Base-by-base conservation (phyloP, 1,284 basidiomycete genomes). In the Trichosporon asahii region DNA sequence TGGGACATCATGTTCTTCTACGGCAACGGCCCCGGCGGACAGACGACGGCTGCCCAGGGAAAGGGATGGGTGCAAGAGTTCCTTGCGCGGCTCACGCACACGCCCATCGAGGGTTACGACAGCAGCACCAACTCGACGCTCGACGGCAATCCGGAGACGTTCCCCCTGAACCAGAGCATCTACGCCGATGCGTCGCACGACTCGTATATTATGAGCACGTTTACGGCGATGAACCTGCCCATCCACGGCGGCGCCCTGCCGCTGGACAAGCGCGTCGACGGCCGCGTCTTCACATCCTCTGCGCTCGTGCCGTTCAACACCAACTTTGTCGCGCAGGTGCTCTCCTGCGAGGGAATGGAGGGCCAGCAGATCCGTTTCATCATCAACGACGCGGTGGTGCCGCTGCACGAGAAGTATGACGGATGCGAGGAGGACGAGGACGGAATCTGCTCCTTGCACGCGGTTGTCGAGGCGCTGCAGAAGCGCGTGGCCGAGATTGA, bases 391-490 rank as follows among this genome's bases (percentile, higher is more conserved):
- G 75, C 74, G 2, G 70, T 79, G 0, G 63, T 74, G 25, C 70
- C 72, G 4, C 66, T 78, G 12, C 31, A 31, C 57, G 25, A 8
- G 9, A 5, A 9, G 31, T 82, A 82, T 76, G 85, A 86, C 27
- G 91, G 90, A 1, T 95, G 93, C 75, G 88, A 89, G 25, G 80
- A 76, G 0, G 81, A 88, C 75, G 85, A 87, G 64, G 88, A 95
- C 72, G 94, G 94, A 14, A 87, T 95, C 81, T 98, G 94, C 76
- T 85, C 91, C 0, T 84, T 95, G 6, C 85, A 88, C 57, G 88
- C 87, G 3, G 95, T 97, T 79, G 87, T 95, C 40, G 84, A 82
- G 1, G 90, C 88, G 1, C 88, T 92, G 85, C 86, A 88, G 82
- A 86, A 89, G 83, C 88, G 89, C 60, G 88, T 92, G 60, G 80